Conservation (phyloP, 345 rosid species). For the Excoecaria cochinchinensis region DNA sequence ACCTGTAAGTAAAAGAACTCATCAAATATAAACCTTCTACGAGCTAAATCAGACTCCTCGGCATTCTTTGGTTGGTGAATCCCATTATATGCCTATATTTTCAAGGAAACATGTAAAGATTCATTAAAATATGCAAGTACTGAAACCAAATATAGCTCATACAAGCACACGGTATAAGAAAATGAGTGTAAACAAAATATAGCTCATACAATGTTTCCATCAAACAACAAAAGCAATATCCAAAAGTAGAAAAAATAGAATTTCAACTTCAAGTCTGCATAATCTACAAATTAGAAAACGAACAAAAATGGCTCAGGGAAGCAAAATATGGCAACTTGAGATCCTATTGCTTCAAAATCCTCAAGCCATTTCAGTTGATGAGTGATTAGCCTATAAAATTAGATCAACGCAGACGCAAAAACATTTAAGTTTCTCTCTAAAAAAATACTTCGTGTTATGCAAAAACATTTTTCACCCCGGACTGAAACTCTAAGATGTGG, state of each 20-base stretch:
- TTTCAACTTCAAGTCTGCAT: neutral
- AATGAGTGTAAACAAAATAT: neutral
- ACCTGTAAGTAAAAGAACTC: slow-evolving; percentile 98
- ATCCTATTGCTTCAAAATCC: neutral
- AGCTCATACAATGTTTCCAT: neutral
- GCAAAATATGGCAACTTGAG: neutral
- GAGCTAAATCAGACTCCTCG: slow-evolving; percentile 89
- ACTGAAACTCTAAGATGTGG: neutral
- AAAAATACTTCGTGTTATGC: neutral
- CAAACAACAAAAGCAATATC: neutral
- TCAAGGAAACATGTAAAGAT: slow-evolving; percentile 22
- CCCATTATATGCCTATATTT: slow-evolving; percentile 69
- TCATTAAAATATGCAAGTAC: neutral
- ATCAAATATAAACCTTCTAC: slow-evolving; percentile 86
- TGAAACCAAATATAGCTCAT: neutral
- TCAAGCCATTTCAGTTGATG: neutral
- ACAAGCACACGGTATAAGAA: neutral
- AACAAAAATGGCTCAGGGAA: neutral
- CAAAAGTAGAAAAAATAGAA: neutral
- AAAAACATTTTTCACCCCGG: neutral
- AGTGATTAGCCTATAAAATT: neutral
- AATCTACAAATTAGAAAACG: neutral
- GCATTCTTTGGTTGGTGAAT: slow-evolving; percentile 81
- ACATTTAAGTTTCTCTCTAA: neutral
- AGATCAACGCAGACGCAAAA: neutral